Base-by-base conservation (phyloP, 768 basidiomycete genomes). In the Russula sp. region DNA sequence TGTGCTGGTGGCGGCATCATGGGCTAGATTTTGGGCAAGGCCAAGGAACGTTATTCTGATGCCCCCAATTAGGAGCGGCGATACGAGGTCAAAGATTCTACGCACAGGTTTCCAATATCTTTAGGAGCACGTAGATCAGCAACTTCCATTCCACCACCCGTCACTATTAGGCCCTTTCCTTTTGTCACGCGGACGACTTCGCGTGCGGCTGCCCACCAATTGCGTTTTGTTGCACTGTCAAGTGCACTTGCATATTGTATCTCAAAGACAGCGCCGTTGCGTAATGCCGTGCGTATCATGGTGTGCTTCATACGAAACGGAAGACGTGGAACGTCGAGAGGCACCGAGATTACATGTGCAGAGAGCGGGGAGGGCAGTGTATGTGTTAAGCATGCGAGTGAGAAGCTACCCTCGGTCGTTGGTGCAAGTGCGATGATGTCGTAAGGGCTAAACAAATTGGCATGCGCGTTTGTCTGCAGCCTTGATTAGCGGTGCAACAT, bases 281-380 rank as follows among this genome's bases (percentile, higher is more conserved):
- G 87, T 28, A 91, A 79, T 1, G 93, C 90, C 0, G 88, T 87
- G 50, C 90, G 84, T 36, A 94, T 82, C 53, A 92, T 79, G 0
- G 92, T 93, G 71, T 92, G 91, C 71, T 90, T 92, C 71, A 94
- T 79, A 68, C 88, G 81, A 72, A 88, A 94, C 1, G 90, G 85
- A 1, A 92, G 82, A 14, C 92, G 84, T 0, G 91, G 88, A 0
- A 85, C 79, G 0, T 89, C 88, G 20, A 94, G 79, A 8, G 92
- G 92, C 32, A 94, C 78, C 0, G 88, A 79, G 61, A 95, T 90
- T 62, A 95, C 83, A 71, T 93, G 91, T 0, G 90, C 84, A 5
- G 92, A 90, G 50, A 90, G 76, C 0, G 84, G 81, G 0, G 90
- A 89, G 2, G 93, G 91, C 36, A 81, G 79, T 34, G 84, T 87